phyloP scores from a whole-genome alignment of 164 flowering plant species.

The Buxus sempervirens region DNA sequence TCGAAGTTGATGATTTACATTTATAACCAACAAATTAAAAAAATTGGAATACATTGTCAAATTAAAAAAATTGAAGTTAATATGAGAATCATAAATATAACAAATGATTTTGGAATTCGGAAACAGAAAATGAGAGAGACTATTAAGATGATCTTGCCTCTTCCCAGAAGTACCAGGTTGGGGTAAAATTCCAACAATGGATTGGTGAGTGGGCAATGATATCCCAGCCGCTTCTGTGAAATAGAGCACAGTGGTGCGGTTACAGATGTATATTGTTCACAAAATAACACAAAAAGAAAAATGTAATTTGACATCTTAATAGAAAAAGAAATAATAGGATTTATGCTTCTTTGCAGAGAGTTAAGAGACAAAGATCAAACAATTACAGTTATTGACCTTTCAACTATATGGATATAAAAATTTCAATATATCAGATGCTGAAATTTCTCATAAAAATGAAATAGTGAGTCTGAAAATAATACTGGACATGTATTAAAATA shows the following conservation, averaged over 20 bases:
- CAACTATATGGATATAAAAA: not conserved
- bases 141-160: slow-evolving; percentile 50
- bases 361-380: not conserved
- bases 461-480: not conserved
- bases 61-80: not conserved
- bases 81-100: slow-evolving; percentile 1
- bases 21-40: no score
- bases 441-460: not conserved
- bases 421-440: not conserved
- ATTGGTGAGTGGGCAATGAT: slow-evolving; percentile 38
- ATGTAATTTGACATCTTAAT: not conserved
- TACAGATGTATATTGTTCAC: not conserved
- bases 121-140: slow-evolving; percentile 3
- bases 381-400: not conserved
- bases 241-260: slow-evolving; percentile 12
- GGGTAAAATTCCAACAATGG: slow-evolving; percentile 78
- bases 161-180: slow-evolving; percentile 71
- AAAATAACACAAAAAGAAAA: not conserved
- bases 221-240: slow-evolving; percentile 57
- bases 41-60: no score
- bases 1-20: not conserved
- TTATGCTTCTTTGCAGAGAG: not conserved
- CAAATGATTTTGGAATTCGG: not conserved
- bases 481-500: no score
- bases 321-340: not conserved